Base-by-base conservation (phyloP, 495 filamentous ascomycete species). In the Penicillium subrubescens region DNA sequence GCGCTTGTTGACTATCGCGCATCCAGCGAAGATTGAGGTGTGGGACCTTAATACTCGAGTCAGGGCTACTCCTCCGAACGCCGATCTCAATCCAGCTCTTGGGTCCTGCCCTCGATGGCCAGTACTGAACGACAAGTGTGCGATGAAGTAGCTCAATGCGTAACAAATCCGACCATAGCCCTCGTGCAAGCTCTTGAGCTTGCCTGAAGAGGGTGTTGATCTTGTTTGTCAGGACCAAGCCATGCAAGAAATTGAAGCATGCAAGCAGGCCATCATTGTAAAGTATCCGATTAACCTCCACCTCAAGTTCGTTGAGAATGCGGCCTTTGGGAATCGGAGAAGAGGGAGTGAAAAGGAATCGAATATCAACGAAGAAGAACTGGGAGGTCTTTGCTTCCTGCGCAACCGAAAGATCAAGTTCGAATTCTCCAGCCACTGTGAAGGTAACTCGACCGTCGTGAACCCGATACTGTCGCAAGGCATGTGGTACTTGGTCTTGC, bases 11-110 rank as follows among this genome's bases (percentile, higher is more conserved):
- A 19, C 87, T 87, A 65, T 92, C 88, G 44, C 93, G 87, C 71
- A 97, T 92, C 95, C 95, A 98, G 60, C 92, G 87, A 46, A 95
- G 71, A 19, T 78, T 84, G 31, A 98, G 73, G 31, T 71, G 71
- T n/a, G 86, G 74, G n/a, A 80, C 72, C 15, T 68, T 59, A 35
- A 71, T 64, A 25, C 61, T 70, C 8, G 23, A 8, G 39, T 59
- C 39, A 29, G 48, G 57, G 15, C 55, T 34, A 41, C 33, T 87
- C 68, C 91, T 90, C 62, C 85, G 80, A 31, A 95, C 81, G 2
- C 92, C 92, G n/a, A 97, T 82, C 46, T 97, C 89, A 51, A 98
- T 81, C 93, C 95, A 98, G 74, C 87, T 95, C 79, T 93, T 96
- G 5, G 82, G 76, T 12, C 85, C 86, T 31, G 85, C 78, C 60